Evolutionary conservation across 2,329 filamentous ascomycete species (phyloP).

Genomic region (Xylariales sp.): DNA sequence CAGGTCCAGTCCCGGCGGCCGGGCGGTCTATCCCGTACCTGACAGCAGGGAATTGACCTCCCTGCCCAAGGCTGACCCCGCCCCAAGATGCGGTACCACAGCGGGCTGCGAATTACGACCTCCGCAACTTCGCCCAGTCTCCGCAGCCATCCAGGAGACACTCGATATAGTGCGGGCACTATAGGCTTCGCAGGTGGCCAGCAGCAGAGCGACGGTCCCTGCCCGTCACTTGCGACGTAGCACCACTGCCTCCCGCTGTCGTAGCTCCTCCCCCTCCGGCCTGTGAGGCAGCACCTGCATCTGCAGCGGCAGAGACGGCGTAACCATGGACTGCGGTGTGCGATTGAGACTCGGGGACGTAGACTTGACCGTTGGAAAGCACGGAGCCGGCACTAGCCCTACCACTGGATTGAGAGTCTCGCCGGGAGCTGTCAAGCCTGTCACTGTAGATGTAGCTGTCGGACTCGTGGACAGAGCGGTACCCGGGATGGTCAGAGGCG

Average conservation of each 20-base stretch:
- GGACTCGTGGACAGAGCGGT: conserved; percentile 19
- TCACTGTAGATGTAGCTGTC: conserved; percentile 25
- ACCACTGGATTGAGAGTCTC: conserved; percentile 21
- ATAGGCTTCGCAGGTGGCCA: conserved; percentile 27
- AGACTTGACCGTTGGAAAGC: conserved; percentile 29
- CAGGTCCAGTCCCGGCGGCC: not conserved
- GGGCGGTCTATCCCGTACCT: not conserved
- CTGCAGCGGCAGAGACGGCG: conserved; percentile 13
- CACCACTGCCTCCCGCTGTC: conserved; percentile 15
- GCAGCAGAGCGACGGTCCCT: conserved; percentile 27
- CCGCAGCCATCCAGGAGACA: conserved; percentile 16
- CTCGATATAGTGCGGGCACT: conserved; percentile 13
- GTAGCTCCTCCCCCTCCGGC: conserved; percentile 14
- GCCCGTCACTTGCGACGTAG: conserved; percentile 20
- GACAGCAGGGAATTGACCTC: not conserved
- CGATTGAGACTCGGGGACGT: conserved; percentile 24
- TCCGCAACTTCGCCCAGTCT: conserved; percentile 16
- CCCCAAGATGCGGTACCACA: conserved; percentile 3
- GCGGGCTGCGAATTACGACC: not conserved
- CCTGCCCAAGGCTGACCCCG: conserved; percentile 1
- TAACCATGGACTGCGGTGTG: conserved; percentile 18
- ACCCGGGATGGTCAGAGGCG: conserved; percentile 13
- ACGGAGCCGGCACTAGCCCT: conserved; percentile 17
- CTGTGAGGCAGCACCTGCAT: conserved; percentile 11
- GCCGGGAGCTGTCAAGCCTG: conserved; percentile 17